Evolutionary conservation across 176 grass and related monocot genomes (phyloP).

Genomic region (Eleusine indica): DNA sequence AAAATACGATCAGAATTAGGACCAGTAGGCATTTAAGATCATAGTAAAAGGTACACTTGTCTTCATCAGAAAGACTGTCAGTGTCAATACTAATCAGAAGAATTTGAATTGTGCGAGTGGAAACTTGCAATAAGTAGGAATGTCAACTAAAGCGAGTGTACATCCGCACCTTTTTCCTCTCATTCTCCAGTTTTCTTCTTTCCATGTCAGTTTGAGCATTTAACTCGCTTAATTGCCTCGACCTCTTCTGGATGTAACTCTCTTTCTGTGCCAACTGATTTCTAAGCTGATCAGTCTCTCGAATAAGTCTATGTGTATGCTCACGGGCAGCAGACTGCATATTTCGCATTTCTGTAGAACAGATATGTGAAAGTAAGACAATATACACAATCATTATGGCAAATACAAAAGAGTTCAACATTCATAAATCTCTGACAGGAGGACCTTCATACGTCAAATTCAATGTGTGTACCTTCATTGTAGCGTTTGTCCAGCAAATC

Average conservation of each 20-base stretch:
- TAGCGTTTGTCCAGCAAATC: constrained; percentile 42
- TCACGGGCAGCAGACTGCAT: constrained; percentile 48
- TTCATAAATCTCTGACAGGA: neutral
- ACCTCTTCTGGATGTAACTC: constrained; percentile 34
- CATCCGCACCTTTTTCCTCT: constrained; percentile 50
- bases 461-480: constrained; percentile 50
- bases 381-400: neutral
- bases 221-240: constrained; percentile 40
- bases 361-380: neutral
- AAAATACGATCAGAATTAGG: constrained; percentile 30
- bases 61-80: neutral
- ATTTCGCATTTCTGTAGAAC: constrained; percentile 52
- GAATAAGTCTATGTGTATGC: constrained; percentile 38
- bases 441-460: neutral
- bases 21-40: constrained; percentile 9
- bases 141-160: neutral
- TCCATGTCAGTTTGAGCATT: constrained; percentile 61
- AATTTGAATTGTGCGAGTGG: constrained; percentile 1
- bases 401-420: neutral
- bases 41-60: neutral
- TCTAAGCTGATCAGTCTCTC: constrained; percentile 50
- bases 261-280: constrained; percentile 53
- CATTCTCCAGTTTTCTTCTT: constrained; percentile 59
- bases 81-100: constrained; percentile 8
- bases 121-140: neutral